Evolutionary conservation across 805 yeast species (phyloP).

Genomic region (Metschnikowia lachancei): DNA sequence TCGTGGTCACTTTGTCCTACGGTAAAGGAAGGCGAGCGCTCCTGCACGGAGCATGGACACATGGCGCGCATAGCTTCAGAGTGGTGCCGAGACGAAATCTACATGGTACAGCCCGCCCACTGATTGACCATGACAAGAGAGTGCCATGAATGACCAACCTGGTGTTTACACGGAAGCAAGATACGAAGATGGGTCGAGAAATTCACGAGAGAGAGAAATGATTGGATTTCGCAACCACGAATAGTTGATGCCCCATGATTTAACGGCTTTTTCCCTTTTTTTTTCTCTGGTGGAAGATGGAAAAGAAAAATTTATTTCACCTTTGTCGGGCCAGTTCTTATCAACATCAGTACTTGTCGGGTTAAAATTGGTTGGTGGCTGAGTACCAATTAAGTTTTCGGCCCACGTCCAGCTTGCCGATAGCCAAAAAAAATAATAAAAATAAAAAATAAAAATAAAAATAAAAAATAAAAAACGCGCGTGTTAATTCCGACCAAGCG

Average conservation of each 20-base stretch:
- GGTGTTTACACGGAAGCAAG: too few species aligned
- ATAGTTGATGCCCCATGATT: too few species aligned
- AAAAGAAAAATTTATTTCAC: too few species aligned
- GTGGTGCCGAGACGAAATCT: slow-evolving; percentile 7
- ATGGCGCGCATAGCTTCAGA: slow-evolving; percentile 10
- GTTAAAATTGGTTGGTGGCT: not conserved
- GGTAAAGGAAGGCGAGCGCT: slow-evolving; percentile 19
- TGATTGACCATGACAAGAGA: not conserved
- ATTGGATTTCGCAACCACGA: too few species aligned
- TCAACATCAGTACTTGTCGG: not conserved
- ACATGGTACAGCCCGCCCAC: not conserved
- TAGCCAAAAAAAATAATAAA: not conserved
- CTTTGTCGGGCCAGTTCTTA: not conserved
- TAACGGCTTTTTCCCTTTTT: too few species aligned
- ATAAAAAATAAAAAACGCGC: not conserved
- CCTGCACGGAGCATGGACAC: slow-evolving; percentile 14
- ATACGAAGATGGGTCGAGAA: too few species aligned
- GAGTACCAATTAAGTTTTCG: not conserved
- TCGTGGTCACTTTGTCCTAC: slow-evolving; percentile 20
- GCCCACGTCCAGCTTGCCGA: not conserved
- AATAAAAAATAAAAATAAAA: too few species aligned
- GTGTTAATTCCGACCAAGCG: not conserved
- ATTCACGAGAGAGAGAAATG: too few species aligned
- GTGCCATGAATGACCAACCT: too few species aligned
- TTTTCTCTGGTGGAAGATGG: too few species aligned